Evolutionary conservation across 768 basidiomycete genomes (phyloP), one percentile per base, ranked within the genome.

Genomic region (Melanogaster broomeanus): DNA sequence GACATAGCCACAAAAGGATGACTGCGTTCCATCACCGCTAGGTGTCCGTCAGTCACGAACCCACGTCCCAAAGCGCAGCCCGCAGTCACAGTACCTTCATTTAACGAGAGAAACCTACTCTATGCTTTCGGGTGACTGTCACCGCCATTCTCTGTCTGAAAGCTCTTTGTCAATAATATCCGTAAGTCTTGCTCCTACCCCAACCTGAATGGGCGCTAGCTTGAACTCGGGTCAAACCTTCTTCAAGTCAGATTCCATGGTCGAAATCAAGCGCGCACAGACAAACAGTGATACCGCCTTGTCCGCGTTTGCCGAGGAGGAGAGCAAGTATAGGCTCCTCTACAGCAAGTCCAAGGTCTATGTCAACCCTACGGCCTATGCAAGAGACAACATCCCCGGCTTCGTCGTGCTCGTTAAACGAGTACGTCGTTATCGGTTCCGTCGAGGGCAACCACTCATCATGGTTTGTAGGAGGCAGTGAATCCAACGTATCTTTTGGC

Each of bases 321-420:
- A 84, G 60, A 69, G 69, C 61, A 84, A 81, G 67, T 82, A 83
- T 65, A 77, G 89, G 40, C 76, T 98, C 42, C 67, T 98, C 13
- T 97, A 93, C 61, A 88, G 85, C 69, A 97, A 96, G 67, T 91
- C 88, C 37, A 95, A 94, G 68, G 96, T 98, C 40, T 94, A 96
- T 65, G 85, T 99, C 39, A 92, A 98, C 60, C 97, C 97, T 0
- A 96, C 94, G 3, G 84, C 88, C 3, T 95, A 93, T 67, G 78
- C 88, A 2, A 80, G 88, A 62, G 97, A 98, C 70, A 96, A 98
- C 68, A 90, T 98, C 31, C 84, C 92, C 3, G 97, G 97, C 1
- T 98, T 96, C 66, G 85, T 94, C 7, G 86, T 89, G 15, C 77
- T 99, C 51, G 94, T 98, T 18, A 92, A 93, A 74, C 81, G 88